These are phyloP conservation scores for Xylariaceae sp. DNA, from an alignment of 2,329 filamentous ascomycete genomes.

Conservation along the genomic window DNA sequence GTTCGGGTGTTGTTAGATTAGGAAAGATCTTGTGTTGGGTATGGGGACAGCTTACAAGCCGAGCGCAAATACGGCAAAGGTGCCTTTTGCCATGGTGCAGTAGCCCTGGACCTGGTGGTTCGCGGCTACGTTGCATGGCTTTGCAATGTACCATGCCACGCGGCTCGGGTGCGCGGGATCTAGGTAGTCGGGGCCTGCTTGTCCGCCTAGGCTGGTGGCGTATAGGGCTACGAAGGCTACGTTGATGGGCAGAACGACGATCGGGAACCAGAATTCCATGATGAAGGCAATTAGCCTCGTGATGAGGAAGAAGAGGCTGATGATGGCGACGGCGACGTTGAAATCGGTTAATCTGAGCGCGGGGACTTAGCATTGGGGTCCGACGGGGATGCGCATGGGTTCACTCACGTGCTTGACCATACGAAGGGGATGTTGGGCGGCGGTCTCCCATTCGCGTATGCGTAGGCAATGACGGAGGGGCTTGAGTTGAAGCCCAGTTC, in stretches of 20 bases:
- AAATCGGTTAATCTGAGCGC: conserved; percentile 62
- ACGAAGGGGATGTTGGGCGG: conserved; percentile 62
- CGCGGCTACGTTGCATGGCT: conserved; percentile 60
- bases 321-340: conserved; percentile 71
- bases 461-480: conserved; percentile 65
- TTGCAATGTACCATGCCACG: conserved; percentile 70
- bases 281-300: conserved; percentile 65
- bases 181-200: conserved; percentile 68
- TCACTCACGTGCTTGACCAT: conserved; percentile 66
- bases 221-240: conserved; percentile 57
- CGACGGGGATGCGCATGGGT: neutral
- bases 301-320: conserved; percentile 72
- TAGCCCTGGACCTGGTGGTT: conserved; percentile 51
- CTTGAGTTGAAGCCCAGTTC: conserved; percentile 71
- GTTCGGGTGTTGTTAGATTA: conserved; percentile 7
- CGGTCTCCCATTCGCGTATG: conserved; percentile 65
- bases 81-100: conserved; percentile 65
- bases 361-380: conserved; percentile 10
- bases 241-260: conserved; percentile 59
- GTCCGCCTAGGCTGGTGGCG: conserved; percentile 62
- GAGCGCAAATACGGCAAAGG: conserved; percentile 59
- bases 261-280: conserved; percentile 66
- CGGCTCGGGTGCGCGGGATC: conserved; percentile 59
- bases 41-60: conserved; percentile 57
- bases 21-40: neutral